Evolutionary conservation across 139 green algal genomes (phyloP).

Genomic region (Raphidocelis subcapitata): DNA sequence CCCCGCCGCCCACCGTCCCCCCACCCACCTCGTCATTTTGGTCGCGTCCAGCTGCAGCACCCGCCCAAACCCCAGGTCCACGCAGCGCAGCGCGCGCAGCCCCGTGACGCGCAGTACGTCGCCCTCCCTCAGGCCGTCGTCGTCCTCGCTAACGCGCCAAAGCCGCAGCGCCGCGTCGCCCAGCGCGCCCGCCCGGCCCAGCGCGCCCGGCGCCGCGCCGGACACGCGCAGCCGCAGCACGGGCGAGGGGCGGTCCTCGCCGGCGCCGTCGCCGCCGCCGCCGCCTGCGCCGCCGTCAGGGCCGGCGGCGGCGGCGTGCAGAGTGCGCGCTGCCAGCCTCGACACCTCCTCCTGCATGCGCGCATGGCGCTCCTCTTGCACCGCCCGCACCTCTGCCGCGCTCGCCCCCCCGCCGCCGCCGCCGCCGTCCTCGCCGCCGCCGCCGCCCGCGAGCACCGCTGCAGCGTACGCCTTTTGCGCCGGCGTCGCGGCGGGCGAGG

Average conservation of each 20-base stretch:
- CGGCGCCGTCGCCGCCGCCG: background rate
- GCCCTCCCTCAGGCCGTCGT: too few relatives aligned
- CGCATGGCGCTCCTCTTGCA: background rate
- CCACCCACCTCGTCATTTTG: slow-evolving; percentile 9
- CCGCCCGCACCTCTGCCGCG: background rate
- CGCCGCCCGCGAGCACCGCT: slow-evolving; percentile 6
- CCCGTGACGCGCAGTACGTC: too few relatives aligned
- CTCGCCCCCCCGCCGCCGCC: background rate
- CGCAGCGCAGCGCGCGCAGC: too few relatives aligned
- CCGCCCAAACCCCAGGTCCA: too few relatives aligned
- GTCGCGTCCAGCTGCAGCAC: slow-evolving; percentile 9
- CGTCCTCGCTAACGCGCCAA: too few relatives aligned
- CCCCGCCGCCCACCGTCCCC: background rate
- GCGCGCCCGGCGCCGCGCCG: background rate
- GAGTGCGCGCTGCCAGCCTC: background rate
- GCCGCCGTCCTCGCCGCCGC: background rate
- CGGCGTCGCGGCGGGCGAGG: background rate
- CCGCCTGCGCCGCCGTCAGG: background rate
- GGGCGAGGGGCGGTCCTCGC: background rate
- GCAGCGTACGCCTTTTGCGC: slow-evolving; percentile 29
- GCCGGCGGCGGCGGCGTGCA: background rate
- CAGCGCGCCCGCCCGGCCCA: background rate
- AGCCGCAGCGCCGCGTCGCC: background rate
- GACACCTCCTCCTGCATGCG: background rate
- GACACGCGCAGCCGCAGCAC: slow-evolving; percentile 16